These are phyloP conservation scores for Pseudocercospora macadamiae DNA, from an alignment of 2,329 filamentous ascomycete species.

Conservation along the genomic window DNA sequence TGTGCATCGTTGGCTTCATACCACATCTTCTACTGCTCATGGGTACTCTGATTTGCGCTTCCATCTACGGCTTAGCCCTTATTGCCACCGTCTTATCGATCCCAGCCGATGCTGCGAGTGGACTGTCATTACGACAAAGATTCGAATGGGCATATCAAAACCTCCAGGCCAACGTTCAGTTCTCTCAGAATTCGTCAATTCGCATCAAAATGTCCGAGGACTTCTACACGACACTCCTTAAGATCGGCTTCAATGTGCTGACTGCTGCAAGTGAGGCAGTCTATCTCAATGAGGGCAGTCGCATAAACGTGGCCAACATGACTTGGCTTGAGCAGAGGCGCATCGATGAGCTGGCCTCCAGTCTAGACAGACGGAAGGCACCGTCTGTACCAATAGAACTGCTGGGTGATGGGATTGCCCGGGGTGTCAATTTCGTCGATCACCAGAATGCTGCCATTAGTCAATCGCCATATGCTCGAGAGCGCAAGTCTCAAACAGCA, in stretches of 20 bases:
- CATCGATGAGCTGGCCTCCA: constrained; percentile 70
- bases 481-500: constrained; percentile 57
- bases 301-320: constrained; percentile 70
- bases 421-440: constrained; percentile 39
- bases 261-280: constrained; percentile 95
- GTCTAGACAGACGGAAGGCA: constrained; percentile 42
- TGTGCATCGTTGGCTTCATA: constrained; percentile 92
- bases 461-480: constrained; percentile 64
- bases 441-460: constrained; percentile 37
- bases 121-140: constrained; percentile 59
- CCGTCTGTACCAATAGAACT: constrained; percentile 48
- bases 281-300: constrained; percentile 86
- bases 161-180: constrained; percentile 86
- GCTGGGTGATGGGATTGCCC: constrained; percentile 45
- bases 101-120: constrained; percentile 53
- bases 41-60: constrained; percentile 74
- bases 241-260: constrained; percentile 83
- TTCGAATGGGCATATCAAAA: constrained; percentile 77
- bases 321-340: constrained; percentile 94
- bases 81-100: constrained; percentile 72
- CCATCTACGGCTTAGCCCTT: constrained; percentile 78
- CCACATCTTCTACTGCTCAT: constrained; percentile 85
- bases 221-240: constrained; percentile 88
- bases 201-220: constrained; percentile 86
- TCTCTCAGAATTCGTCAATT: constrained; percentile 67